Base-by-base conservation (phyloP, 495 filamentous ascomycete species). In the Penicillium ucsense region DNA sequence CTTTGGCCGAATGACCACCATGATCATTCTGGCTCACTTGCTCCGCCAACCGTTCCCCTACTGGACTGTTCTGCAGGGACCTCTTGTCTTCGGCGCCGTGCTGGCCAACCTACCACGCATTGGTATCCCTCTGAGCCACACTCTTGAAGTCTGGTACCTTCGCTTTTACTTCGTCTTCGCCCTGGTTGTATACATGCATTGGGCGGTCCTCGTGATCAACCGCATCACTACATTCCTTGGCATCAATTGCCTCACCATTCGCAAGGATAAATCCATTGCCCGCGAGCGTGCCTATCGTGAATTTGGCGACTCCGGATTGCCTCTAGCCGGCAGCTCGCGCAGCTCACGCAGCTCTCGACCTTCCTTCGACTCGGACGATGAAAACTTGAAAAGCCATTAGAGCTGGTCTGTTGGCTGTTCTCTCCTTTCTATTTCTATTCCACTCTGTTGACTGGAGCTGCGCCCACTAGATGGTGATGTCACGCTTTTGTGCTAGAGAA, bases 1-100 rank as follows among this genome's bases (percentile, higher is more conserved):
- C 48, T 97, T 97, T 62, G 92, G 92, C n/a, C 87, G 92, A 47
- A 94, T 99, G 89, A 97, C 94, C 3, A 99, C 92, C 43, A 97
- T 96, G 73, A 97, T 97, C 66, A 97, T 99, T 61, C 80, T 99
- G 10, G 91, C 94, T 8, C 92, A 99, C 63, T 71, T 99, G 10
- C 86, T 91, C 4, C 82, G 80, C 45, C 94, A 97, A 64, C 88
- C 91, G 3, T 98, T 96, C 68, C 92, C 92, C 0, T 89, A 85
- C 72, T 97, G 91, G 89, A 98, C 92, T 10, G 76, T 90, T 34
- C 82, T 98, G 75, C 75, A 96, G 28, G 78, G 75, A 36, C 92
- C 92, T 8, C 76, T 98, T 11, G 70, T 97, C 35, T 83, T 83
- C 5, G 92, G 94, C 31, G 90, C 89, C 28, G 56, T 92, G 3